These are phyloP conservation scores for Morella rubra DNA, from an alignment of 306 rosid species.

Conservation along the genomic window DNA sequence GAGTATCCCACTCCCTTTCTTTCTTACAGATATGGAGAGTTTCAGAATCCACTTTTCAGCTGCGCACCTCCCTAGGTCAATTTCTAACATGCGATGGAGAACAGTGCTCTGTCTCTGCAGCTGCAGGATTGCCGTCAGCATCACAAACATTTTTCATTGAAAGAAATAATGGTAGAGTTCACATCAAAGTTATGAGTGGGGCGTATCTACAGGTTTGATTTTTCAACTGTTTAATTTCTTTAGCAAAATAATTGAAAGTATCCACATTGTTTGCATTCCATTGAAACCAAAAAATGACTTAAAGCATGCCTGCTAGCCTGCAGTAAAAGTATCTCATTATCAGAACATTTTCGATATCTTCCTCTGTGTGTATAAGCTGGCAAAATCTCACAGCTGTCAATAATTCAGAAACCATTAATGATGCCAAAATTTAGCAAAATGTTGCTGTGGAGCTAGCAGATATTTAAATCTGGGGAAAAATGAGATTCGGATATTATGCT, in stretches of 20 bases:
- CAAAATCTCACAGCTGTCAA: slow-evolving; percentile 6
- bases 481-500: not conserved
- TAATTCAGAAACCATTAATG: not conserved
- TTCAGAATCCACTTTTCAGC: slow-evolving; percentile 66
- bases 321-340: slow-evolving; percentile 4
- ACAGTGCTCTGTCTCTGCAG: slow-evolving; percentile 62
- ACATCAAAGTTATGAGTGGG: slow-evolving; percentile 57
- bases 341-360: slow-evolving; percentile 8
- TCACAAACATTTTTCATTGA: slow-evolving; percentile 62
- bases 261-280: slow-evolving; percentile 8
- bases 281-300: slow-evolving; percentile 10
- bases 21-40: slow-evolving; percentile 76
- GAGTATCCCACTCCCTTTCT: slow-evolving; percentile 11
- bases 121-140: slow-evolving; percentile 52
- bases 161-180: slow-evolving; percentile 58
- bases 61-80: slow-evolving; percentile 63
- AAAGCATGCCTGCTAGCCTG: slow-evolving; percentile 15
- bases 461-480: not conserved
- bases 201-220: slow-evolving; percentile 66
- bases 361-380: slow-evolving; percentile 14
- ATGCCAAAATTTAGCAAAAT: not conserved
- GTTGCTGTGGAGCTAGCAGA: not conserved
- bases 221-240: slow-evolving; percentile 15
- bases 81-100: slow-evolving; percentile 68
- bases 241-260: slow-evolving; percentile 9